These are phyloP conservation scores for Colletotrichum incanum DNA, from an alignment of 2,329 filamentous ascomycete genomes.

Conservation along the genomic window DNA sequence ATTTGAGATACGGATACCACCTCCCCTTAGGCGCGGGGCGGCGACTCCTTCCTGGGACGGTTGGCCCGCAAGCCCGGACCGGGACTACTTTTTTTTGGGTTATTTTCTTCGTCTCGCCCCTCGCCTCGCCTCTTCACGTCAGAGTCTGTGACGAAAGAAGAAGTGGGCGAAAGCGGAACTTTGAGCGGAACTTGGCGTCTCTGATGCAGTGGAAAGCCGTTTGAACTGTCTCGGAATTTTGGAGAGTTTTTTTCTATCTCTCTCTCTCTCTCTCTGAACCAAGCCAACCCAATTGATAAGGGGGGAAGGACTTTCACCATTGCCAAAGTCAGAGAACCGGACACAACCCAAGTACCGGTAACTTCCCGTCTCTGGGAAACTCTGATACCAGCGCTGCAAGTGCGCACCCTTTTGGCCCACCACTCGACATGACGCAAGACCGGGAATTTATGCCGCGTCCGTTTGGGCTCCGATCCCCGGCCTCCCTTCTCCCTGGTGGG, in stretches of 20 bases:
- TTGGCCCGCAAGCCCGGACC: not conserved
- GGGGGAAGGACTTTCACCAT: not conserved
- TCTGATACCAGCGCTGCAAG: not conserved
- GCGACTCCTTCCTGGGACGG: constrained; percentile 30
- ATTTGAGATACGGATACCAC: constrained; percentile 30
- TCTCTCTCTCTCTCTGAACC: not conserved
- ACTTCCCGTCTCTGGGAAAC: not conserved
- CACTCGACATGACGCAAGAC: constrained; percentile 38
- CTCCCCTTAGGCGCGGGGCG: constrained; percentile 32
- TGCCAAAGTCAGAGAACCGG: not conserved
- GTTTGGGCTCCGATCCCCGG: constrained; percentile 37
- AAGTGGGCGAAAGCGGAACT: constrained; percentile 5
- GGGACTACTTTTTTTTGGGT: not conserved
- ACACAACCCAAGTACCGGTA: not conserved
- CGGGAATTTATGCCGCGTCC: constrained; percentile 39
- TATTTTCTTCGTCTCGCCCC: not conserved
- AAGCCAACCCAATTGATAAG: not conserved
- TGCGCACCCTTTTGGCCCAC: constrained; percentile 38
- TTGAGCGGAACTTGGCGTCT: constrained; percentile 8
- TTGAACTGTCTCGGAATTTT: constrained; percentile 4
- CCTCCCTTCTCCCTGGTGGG: constrained; percentile 10
- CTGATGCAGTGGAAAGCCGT: not conserved
- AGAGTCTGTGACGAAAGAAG: constrained; percentile 30
- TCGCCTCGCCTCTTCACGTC: not conserved
- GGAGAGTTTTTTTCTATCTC: not conserved